Base-by-base conservation (phyloP, 2,329 filamentous ascomycete genomes). In the Ascochyta lentis region DNA sequence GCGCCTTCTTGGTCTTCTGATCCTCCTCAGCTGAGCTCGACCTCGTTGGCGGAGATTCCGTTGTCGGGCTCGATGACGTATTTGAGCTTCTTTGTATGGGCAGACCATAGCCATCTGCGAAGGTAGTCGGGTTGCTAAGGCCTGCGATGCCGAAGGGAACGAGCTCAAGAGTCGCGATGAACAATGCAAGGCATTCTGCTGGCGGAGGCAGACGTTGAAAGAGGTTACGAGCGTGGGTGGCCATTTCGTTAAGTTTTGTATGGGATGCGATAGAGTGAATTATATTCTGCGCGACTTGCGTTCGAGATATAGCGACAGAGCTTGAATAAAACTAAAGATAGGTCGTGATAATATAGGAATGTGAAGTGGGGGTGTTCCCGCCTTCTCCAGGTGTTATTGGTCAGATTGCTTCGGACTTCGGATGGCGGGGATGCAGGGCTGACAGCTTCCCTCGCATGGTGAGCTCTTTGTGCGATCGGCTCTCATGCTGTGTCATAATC, bases 171-270 rank as follows among this genome's bases (percentile, higher is more conserved):
- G 64, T 62, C 15, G 60, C 65, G 29, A 68, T 62, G 31, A 68
- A 44, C 13, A 68, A 58, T 9, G 65, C 65, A 6, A 68, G 56
- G 37, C 65, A 68, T 61, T 68, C 62, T 24, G 64, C 65, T 33
- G 64, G 65, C 3, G 65, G 65, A 15, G 65, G 65, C 9, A 67
- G 61, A 13, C 51, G 55, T 7, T 63, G 49, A 31, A 66, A 64
- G 34, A 68, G 56, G 40, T 51, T 66, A 49, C 58, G 59, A 16
- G 39, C 55, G 51, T 56, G 56, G 9, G 49, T 52, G 2, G 63
- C 37, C 64, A 68, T 67, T 33, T 40, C 55, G n/a, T n/a, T n/a
- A 4, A 38, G 22, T 8, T 12, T 24, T 39, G 16, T 12, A 9
- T 4, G 12, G 16, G 37, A 12, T 39, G 2, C 6, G 38, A 12